Base-by-base conservation (phyloP, 208 protist species). In the Angomonas desouzai region DNA sequence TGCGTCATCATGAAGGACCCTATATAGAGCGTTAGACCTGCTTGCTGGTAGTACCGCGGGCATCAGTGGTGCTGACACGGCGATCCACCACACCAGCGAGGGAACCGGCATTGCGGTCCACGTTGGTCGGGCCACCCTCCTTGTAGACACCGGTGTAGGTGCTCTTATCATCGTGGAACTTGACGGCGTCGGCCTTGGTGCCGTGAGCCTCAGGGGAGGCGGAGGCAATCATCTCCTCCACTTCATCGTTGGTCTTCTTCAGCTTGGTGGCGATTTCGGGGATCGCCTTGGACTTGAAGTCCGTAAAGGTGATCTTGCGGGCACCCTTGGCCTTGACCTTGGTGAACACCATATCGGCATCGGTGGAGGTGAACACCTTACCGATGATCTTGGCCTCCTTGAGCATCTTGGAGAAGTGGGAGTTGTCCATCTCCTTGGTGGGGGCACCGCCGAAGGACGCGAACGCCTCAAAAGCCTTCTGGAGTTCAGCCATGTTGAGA, bases 81-180 rank as follows among this genome's bases (percentile, higher is more conserved):
- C 88, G 85, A 64, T 94, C 88, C 22, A 94, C 88, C 3, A 94
- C 85, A 47, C 88, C 88, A 0, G 83, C 75, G 27, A 94, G 85
- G 10, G 85, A 92, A 48, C 75, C 80, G 16, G 88, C 64, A 68
- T 94, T 89, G 68, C 88, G 85, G 74, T 96, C 91, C 32, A 96
- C 87, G 61, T 96, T 96, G 34, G 87, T 91, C 4, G 91, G 91
- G 7, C 91, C 91, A 38, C 91, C 91, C 43, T 77, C 76, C 85
- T 93, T 94, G 68, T 89, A 83, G 0, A 91, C 91, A 48, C 91
- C 91, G 18, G 91, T 96, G 91, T 96, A 96, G 34, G 67, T 56
- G 72, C 67, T 88, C 77, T 96, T 96, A 72, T 96, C 91, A 55
- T 96, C 91, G 74, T 89, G 79, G 67, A 96, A 96, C 73, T 89